Evolutionary conservation across 1,284 basidiomycete species (phyloP).

Genomic region (Trichosporon asahii): DNA sequence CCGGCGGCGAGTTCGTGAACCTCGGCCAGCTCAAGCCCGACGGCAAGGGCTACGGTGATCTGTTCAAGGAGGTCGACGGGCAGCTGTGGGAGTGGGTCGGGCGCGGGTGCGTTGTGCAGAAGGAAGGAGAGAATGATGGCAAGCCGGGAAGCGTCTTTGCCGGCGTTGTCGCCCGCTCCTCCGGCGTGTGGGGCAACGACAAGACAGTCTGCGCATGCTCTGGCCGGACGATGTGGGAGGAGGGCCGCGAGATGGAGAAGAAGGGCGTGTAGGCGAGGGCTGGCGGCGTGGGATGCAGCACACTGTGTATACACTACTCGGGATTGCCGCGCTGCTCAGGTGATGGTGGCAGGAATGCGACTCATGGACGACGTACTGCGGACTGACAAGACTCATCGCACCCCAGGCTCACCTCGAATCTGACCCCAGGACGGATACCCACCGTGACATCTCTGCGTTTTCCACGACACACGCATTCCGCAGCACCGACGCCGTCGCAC

Average conservation of each 20-base stretch:
- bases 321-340: not conserved
- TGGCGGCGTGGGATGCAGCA: not conserved
- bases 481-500: not conserved
- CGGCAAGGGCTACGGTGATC: constrained; percentile 51
- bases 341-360: not conserved
- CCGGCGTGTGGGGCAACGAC: constrained; percentile 53
- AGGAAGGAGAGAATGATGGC: not conserved
- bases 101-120: constrained; percentile 49
- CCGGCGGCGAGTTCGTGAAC: constrained; percentile 38
- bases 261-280: constrained; percentile 29
- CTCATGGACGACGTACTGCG: not conserved
- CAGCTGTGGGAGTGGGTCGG: constrained; percentile 53
- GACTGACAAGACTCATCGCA: not conserved
- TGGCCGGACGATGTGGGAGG: constrained; percentile 53
- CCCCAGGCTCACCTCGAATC: not conserved
- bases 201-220: constrained; percentile 54
- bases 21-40: constrained; percentile 46
- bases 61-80: constrained; percentile 51
- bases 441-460: not conserved
- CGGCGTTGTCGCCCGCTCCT: constrained; percentile 51
- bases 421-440: not conserved
- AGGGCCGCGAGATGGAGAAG: constrained; percentile 51
- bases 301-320: not conserved
- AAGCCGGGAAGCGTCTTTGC: constrained; percentile 39
- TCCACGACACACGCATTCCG: not conserved